Evolutionary conservation across 2,329 filamentous ascomycete genomes (phyloP).

Genomic region (Claviceps humidiphila): DNA sequence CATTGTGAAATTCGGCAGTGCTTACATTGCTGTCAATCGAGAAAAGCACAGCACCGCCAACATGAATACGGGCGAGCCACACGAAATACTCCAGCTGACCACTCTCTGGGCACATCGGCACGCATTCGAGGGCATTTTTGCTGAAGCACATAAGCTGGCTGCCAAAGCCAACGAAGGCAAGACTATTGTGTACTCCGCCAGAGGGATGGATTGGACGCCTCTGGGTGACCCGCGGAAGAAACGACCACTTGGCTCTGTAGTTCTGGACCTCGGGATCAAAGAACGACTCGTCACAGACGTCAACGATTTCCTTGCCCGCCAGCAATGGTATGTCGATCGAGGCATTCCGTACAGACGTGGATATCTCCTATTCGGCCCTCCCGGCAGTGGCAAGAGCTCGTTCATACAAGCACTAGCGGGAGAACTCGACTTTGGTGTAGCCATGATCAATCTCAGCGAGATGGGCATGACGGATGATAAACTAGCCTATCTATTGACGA

Average conservation of each 20-base stretch:
- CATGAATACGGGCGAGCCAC: constrained; percentile 71
- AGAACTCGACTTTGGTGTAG: constrained; percentile 84
- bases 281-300: constrained; percentile 71
- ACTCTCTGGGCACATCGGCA: constrained; percentile 81
- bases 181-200: constrained; percentile 78
- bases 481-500: constrained; percentile 72
- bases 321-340: constrained; percentile 86
- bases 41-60: constrained; percentile 78
- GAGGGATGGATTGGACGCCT: constrained; percentile 71
- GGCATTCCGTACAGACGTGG: constrained; percentile 86
- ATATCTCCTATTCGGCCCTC: constrained; percentile 79
- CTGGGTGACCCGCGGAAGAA: constrained; percentile 80
- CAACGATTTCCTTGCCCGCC: constrained; percentile 63
- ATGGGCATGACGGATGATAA: constrained; percentile 82
- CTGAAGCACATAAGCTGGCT: constrained; percentile 71
- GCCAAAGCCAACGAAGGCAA: constrained; percentile 76
- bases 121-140: constrained; percentile 82
- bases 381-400: constrained; percentile 84
- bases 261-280: constrained; percentile 72
- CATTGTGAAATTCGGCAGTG: constrained; percentile 71
- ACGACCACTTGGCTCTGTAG: constrained; percentile 74
- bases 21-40: constrained; percentile 76
- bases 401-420: constrained; percentile 93
- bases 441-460: constrained; percentile 83
- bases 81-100: constrained; percentile 87